Evolutionary conservation across 2,329 filamentous ascomycete genomes (phyloP), one percentile per base, ranked within the genome.

Genomic region (Aspergillus fischeri): DNA sequence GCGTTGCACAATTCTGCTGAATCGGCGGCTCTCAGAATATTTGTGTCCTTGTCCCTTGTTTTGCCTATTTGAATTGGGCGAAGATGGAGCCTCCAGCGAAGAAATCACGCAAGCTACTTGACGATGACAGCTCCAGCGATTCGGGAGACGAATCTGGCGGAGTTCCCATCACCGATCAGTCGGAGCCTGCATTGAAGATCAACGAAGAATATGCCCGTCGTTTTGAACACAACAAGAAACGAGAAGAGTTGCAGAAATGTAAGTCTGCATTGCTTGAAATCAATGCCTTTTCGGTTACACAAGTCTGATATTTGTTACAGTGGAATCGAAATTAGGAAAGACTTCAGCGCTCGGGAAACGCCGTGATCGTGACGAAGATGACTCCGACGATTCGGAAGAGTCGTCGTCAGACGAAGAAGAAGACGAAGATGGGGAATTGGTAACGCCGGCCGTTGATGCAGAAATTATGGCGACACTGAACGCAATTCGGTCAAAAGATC

Each of bases 141-240:
- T 72, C 68, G 42, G 73, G 70, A 27, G 69, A 70, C 54, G 73
- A 74, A 52, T 72, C 72, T 52, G 77, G 75, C 55, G 76, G 76
- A 57, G 75, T 73, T 45, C 63, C 73, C 27, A 59, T 71, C 49
- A 67, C 61, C 57, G 64, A 67, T 45, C 53, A 65, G 64, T 72
- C 70, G 57, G 62, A 69, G 17, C 63, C 72, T 41, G 73, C 74
- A 29, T 83, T 97, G 72, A 92, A 89, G 72, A 87, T 99, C 75
- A 97, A 99, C 75, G 81, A 92, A 72, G 91, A 95, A 53, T 99
- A 88, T 73, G 94, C 94, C 47, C 86, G 84, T 65, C 83, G 91
- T 44, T 97, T 96, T 67, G 94, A 99, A 74, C 84, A 97, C 77
- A 99, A 99, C 78, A 97, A 97, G 80, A 96, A 96, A 78, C 85